Conservation (phyloP, 805 yeast genomes). For the Metschnikowia chrysomelidarum region DNA sequence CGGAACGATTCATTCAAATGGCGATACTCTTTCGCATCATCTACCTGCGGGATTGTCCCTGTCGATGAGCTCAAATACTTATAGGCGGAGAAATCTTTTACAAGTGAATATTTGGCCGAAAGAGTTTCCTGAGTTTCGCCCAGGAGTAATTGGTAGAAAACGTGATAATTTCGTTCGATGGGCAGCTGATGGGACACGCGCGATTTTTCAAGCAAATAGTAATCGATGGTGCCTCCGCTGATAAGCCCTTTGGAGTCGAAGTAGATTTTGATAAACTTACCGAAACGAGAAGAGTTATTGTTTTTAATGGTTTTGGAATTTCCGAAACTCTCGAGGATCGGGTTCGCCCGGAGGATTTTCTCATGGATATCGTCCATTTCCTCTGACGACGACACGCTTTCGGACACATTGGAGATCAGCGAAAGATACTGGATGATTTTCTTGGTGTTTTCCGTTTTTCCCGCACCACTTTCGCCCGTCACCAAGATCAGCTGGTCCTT, state of each 20-base stretch:
- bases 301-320: conserved; percentile 94
- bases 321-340: conserved; percentile 93
- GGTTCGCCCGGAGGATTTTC: conserved; percentile 90
- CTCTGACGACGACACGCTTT: conserved; percentile 8
- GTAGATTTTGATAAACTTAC: conserved; percentile 89
- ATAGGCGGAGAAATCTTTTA: conserved; percentile 40
- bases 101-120: conserved; percentile 40
- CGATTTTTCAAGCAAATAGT: conserved; percentile 91
- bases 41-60: conserved; percentile 63
- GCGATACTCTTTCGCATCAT: conserved; percentile 69
- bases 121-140: conserved; percentile 58
- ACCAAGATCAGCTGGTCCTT: conserved; percentile 89
- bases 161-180: conserved; percentile 87
- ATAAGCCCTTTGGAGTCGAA: conserved; percentile 64
- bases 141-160: conserved; percentile 80
- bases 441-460: conserved; percentile 96
- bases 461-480: conserved; percentile 99
- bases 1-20: conserved; percentile 64
- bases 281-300: conserved; percentile 93
- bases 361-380: conserved; percentile 60
- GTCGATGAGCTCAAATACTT: conserved; percentile 55
- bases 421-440: conserved; percentile 90
- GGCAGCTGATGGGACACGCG: conserved; percentile 77
- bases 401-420: conserved; percentile 51
- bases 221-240: conserved; percentile 88